These are phyloP conservation scores for Phlyctochytrium planicorne DNA, from an alignment of 192 early-diverging fungal genomes.

Conservation along the genomic window DNA sequence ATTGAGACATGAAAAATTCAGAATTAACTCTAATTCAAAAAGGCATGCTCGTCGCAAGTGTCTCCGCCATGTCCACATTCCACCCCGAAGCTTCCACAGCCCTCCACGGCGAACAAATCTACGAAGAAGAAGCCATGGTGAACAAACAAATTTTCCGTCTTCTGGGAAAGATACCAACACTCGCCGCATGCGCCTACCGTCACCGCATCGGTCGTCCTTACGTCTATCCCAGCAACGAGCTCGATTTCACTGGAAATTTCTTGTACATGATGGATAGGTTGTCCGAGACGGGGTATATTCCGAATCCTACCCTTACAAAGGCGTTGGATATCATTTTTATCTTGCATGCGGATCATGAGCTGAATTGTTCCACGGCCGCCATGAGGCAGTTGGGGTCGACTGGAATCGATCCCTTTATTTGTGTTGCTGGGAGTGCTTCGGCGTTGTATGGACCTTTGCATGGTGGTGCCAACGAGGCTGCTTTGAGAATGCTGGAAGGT, in stretches of 20 bases:
- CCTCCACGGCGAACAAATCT: slow-evolving; percentile 53
- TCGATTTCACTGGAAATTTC: slow-evolving; percentile 65
- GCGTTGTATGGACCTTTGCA: slow-evolving; percentile 69
- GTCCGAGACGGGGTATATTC: slow-evolving; percentile 57
- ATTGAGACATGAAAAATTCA: not conserved
- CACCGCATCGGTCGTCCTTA: slow-evolving; percentile 62
- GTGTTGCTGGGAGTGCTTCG: slow-evolving; percentile 57
- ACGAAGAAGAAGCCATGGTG: slow-evolving; percentile 39
- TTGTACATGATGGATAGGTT: slow-evolving; percentile 69
- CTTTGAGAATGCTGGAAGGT: slow-evolving; percentile 33
- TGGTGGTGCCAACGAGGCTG: slow-evolving; percentile 62
- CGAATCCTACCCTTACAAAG: slow-evolving; percentile 55
- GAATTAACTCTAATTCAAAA: slow-evolving; percentile 16
- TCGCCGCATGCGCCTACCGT: slow-evolving; percentile 58
- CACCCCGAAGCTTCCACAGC: slow-evolving; percentile 70
- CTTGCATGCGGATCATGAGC: slow-evolving; percentile 63
- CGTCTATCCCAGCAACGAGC: slow-evolving; percentile 50
- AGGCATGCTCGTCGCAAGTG: slow-evolving; percentile 56
- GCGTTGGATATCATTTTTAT: slow-evolving; percentile 71
- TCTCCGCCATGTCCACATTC: slow-evolving; percentile 65
- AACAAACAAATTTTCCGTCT: slow-evolving; percentile 72
- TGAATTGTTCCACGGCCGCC: slow-evolving; percentile 56
- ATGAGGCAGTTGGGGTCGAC: slow-evolving; percentile 67
- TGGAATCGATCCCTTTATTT: slow-evolving; percentile 51
- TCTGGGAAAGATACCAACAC: slow-evolving; percentile 66